Evolutionary conservation across 345 rosid genomes (phyloP).

Genomic region (Rhodamnia argentea): DNA sequence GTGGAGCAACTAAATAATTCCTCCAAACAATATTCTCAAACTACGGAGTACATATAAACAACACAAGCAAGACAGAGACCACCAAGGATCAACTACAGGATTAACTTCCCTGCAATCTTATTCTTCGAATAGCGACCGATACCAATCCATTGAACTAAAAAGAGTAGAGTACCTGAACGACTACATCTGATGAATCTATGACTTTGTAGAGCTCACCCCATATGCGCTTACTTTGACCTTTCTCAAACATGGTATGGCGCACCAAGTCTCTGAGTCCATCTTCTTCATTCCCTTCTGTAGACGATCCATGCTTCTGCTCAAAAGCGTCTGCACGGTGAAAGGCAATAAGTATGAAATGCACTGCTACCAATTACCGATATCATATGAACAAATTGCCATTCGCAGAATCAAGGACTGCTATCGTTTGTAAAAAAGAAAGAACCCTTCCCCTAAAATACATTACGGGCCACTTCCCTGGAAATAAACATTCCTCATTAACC

Average conservation of each 20-base stretch:
- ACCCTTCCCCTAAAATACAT: not conserved
- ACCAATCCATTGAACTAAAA: not conserved
- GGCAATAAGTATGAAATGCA: not conserved
- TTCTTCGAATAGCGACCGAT: not conserved
- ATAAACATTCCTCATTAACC: not conserved
- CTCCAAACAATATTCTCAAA: not conserved
- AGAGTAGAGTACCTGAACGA: constrained; percentile 58
- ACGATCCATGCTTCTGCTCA: constrained; percentile 40
- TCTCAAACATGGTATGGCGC: constrained; percentile 93
- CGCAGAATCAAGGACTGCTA: not conserved
- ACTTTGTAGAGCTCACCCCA: constrained; percentile 99
- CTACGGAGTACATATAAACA: not conserved
- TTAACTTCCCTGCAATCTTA: not conserved
- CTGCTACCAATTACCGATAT: not conserved
- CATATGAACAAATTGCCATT: not conserved
- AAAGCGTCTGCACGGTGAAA: constrained; percentile 40
- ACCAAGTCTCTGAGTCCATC: constrained; percentile 90
- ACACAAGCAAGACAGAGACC: not conserved
- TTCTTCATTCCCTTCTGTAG: constrained; percentile 45
- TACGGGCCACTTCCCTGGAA: not conserved
- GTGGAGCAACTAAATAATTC: not conserved
- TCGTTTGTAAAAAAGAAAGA: not conserved
- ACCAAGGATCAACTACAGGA: not conserved
- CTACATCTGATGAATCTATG: constrained; percentile 89
- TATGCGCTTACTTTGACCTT: constrained; percentile 97